Conservation (phyloP, 1,284 basidiomycete genomes). For the Microbotryum saponariae region DNA sequence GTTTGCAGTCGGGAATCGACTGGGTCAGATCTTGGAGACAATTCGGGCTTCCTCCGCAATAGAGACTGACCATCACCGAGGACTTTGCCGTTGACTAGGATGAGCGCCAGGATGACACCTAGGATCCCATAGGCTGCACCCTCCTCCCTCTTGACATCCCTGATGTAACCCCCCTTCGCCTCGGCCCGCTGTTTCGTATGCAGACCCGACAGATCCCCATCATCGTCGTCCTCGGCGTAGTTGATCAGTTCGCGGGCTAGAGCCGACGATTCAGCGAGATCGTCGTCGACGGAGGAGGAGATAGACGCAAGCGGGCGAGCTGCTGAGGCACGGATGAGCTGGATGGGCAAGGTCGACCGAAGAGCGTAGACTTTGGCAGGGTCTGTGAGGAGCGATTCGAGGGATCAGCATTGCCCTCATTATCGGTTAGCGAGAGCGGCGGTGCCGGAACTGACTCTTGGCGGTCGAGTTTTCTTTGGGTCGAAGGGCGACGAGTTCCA, state of each 20-base stretch:
- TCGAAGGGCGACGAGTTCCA: conserved; percentile 26
- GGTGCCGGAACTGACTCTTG: conserved; percentile 17
- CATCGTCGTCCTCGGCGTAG: background rate
- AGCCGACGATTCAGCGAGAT: conserved; percentile 7
- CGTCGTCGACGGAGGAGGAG: background rate
- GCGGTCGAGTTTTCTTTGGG: conserved; percentile 12
- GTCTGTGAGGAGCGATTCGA: background rate
- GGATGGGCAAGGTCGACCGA: conserved; percentile 21
- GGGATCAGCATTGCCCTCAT: background rate
- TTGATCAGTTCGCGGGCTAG: background rate
- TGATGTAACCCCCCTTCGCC: conserved; percentile 8
- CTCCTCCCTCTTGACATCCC: conserved; percentile 28
- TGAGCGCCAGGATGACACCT: conserved; percentile 38
- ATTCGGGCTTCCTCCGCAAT: too few species aligned
- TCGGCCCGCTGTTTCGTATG: background rate
- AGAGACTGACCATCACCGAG: conserved; percentile 37
- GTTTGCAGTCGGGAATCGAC: background rate
- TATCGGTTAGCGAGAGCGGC: too few species aligned
- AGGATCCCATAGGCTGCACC: conserved; percentile 34
- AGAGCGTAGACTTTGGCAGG: conserved; percentile 19
- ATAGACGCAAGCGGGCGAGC: background rate
- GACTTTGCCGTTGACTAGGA: conserved; percentile 39
- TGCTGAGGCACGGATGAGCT: conserved; percentile 8
- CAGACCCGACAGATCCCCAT: conserved; percentile 1
- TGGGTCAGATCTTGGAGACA: background rate